phyloP scores from a whole-genome alignment of 1,284 basidiomycete species.

The Microbotryomycetes sp. region DNA sequence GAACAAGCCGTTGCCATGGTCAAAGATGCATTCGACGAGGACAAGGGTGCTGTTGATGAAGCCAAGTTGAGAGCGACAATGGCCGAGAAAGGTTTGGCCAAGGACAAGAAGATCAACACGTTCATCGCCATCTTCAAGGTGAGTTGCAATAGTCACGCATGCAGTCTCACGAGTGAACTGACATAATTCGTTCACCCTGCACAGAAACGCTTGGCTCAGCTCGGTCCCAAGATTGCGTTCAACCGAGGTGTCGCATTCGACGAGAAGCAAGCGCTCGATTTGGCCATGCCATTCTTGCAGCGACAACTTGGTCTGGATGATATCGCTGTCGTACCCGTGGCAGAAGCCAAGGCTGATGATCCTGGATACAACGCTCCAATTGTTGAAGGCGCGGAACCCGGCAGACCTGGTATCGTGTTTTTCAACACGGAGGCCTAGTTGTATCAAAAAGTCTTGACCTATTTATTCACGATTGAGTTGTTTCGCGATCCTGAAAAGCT shows the following conservation, averaged over 20 bases:
- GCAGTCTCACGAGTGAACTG: background rate
- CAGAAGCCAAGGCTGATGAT: conserved; percentile 33
- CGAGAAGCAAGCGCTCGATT: conserved; percentile 67
- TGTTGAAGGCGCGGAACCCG: conserved; percentile 82
- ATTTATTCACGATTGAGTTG: too few relatives aligned
- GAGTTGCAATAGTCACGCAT: conserved; percentile 24
- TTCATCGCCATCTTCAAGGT: conserved; percentile 85
- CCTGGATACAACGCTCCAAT: conserved; percentile 57
- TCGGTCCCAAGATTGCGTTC: conserved; percentile 74
- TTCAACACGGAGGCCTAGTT: conserved; percentile 21
- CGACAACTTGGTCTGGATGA: conserved; percentile 69
- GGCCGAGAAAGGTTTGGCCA: conserved; percentile 71
- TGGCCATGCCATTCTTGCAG: conserved; percentile 75
- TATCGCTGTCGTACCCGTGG: conserved; percentile 63
- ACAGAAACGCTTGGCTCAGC: conserved; percentile 75
- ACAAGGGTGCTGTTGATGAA: conserved; percentile 70
- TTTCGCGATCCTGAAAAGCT: too few relatives aligned
- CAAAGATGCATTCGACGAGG: conserved; percentile 59
- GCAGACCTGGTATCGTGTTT: conserved; percentile 54
- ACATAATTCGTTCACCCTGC: conserved; percentile 9
- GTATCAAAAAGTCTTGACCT: too few relatives aligned
- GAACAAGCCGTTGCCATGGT: conserved; percentile 70
- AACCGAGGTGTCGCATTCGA: conserved; percentile 81
- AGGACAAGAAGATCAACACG: conserved; percentile 95
- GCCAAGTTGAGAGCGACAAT: conserved; percentile 66